phyloP scores from a whole-genome alignment of 257 asterid species.

The Avicennia marina region DNA sequence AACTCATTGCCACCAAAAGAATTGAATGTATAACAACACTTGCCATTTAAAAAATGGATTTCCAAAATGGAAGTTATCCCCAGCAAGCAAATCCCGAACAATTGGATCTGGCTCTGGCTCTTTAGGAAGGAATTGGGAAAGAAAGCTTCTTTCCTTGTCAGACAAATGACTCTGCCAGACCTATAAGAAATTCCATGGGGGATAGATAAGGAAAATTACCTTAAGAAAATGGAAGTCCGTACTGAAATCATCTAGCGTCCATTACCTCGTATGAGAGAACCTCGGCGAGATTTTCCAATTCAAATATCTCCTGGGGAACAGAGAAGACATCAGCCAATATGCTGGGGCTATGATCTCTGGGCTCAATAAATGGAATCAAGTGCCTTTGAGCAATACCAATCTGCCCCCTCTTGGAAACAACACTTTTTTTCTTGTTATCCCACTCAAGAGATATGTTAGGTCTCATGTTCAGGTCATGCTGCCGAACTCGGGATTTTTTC shows the following conservation, averaged over 20 bases:
- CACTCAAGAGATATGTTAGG: slow-evolving; percentile 71
- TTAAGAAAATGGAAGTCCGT: slow-evolving; percentile 10
- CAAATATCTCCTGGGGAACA: slow-evolving; percentile 73
- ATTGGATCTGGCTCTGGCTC: slow-evolving; percentile 46
- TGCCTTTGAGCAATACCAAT: slow-evolving; percentile 70
- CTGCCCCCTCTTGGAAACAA: slow-evolving; percentile 84
- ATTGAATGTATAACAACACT: slow-evolving; percentile 30
- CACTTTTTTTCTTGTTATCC: slow-evolving; percentile 70
- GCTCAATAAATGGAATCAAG: slow-evolving; percentile 50
- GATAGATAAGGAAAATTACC: slow-evolving; percentile 7
- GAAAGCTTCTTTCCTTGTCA: slow-evolving; percentile 59
- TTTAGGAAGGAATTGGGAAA: slow-evolving; percentile 64
- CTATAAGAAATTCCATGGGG: slow-evolving; percentile 39
- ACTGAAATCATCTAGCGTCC: not conserved
- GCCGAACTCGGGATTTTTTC: slow-evolving; percentile 46
- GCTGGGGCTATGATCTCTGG: slow-evolving; percentile 33
- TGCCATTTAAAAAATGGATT: slow-evolving; percentile 77
- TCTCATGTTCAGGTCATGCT: slow-evolving; percentile 41
- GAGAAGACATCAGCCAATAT: slow-evolving; percentile 67
- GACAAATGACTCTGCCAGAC: slow-evolving; percentile 78
- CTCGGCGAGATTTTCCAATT: slow-evolving; percentile 49
- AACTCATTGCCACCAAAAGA: slow-evolving; percentile 13
- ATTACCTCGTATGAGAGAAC: slow-evolving; percentile 72
- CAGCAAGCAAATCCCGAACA: slow-evolving; percentile 66
- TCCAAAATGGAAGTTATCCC: slow-evolving; percentile 77